These are phyloP conservation scores for Dillenia turbinata DNA, from an alignment of 164 flowering plant genomes.

Conservation along the genomic window DNA sequence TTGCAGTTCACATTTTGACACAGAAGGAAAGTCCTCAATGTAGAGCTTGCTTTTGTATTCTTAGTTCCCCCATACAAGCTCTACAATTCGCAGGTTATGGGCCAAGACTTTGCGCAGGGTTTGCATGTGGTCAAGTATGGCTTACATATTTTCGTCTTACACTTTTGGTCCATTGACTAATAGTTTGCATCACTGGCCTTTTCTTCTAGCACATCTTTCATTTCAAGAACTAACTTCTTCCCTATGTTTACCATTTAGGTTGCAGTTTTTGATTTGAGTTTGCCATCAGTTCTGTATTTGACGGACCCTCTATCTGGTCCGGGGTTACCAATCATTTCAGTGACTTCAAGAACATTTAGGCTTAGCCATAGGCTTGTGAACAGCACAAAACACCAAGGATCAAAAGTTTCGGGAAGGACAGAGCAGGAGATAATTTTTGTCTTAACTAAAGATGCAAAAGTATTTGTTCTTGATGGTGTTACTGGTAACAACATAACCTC, in stretches of 20 bases:
- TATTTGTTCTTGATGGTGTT: constrained; percentile 38
- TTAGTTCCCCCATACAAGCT: constrained; percentile 52
- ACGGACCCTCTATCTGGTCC: constrained; percentile 35
- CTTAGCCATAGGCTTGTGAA: constrained; percentile 16
- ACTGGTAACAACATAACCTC: constrained; percentile 43
- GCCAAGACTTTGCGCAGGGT: constrained; percentile 68
- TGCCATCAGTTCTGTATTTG: constrained; percentile 43
- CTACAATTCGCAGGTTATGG: constrained; percentile 49
- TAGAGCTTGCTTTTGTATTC: constrained; percentile 45
- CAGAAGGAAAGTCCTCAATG: constrained; percentile 43
- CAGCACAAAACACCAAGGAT: constrained; percentile 27
- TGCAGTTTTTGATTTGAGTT: constrained; percentile 54
- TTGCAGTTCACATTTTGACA: constrained; percentile 39
- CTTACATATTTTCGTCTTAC: constrained; percentile 13
- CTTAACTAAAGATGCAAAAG: constrained; percentile 57
- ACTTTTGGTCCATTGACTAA: constrained; percentile 6
- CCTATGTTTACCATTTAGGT: constrained; percentile 42
- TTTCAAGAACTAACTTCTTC: neutral
- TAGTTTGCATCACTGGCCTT: neutral
- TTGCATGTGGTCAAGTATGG: constrained; percentile 59
- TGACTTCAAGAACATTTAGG: constrained; percentile 25
- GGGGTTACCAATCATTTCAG: constrained; percentile 46
- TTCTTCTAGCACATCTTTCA: neutral
- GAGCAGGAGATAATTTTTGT: constrained; percentile 38
- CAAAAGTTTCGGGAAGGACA: constrained; percentile 15